These are phyloP conservation scores for Leishmania turanica DNA, from an alignment of 208 protist genomes.

Conservation along the genomic window DNA sequence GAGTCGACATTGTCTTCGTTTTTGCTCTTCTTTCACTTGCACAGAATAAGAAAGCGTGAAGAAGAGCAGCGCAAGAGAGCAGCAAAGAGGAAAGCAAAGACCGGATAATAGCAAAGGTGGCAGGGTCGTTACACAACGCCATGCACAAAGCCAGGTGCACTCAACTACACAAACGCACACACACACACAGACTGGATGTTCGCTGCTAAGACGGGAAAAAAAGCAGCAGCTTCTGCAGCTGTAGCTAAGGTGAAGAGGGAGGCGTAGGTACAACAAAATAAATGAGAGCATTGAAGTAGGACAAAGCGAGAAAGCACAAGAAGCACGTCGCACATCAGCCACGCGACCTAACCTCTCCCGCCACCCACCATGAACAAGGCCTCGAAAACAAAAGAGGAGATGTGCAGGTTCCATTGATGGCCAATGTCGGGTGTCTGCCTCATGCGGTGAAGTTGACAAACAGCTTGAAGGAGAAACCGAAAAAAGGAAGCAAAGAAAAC, in stretches of 20 bases:
- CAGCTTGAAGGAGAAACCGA: not conserved
- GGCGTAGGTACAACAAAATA: not conserved
- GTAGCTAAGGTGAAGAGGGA: not conserved
- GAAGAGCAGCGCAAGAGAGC: slow-evolving; percentile 5
- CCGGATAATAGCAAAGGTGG: not conserved
- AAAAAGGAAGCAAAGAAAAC: slow-evolving; percentile 4
- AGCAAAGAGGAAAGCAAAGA: slow-evolving; percentile 1
- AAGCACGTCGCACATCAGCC: not conserved
- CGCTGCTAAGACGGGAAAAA: not conserved
- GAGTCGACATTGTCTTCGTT: not conserved
- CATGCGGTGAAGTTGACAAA: not conserved
- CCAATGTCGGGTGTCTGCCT: not conserved
- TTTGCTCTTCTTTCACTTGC: not conserved
- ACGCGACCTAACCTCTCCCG: not conserved
- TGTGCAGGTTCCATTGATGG: not conserved
- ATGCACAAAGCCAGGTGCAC: not conserved
- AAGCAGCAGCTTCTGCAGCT: not conserved
- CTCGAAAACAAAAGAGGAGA: not conserved
- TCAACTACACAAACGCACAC: not conserved
- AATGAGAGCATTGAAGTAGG: not conserved
- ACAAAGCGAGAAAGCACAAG: not conserved
- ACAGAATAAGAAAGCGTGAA: not conserved
- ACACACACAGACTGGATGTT: not conserved
- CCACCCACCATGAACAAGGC: not conserved
- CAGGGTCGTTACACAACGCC: not conserved